Conservation (phyloP, 768 basidiomycete species). For the Nidularia sp. region DNA sequence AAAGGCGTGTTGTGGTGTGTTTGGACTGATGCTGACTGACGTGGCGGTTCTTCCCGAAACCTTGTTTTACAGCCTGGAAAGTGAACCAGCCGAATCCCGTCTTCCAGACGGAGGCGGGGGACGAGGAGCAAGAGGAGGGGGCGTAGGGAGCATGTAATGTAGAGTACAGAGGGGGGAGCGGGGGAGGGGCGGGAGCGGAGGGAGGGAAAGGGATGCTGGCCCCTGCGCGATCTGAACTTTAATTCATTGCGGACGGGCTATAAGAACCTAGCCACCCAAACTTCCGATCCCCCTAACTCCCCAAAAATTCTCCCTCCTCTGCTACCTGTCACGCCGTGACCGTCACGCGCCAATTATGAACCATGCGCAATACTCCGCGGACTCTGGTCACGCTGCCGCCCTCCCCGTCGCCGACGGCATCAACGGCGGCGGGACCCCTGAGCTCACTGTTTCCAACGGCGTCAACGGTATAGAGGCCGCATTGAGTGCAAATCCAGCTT, state of each 20-base stretch:
- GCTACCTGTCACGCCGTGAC: conserved; percentile 62
- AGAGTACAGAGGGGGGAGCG: conserved; percentile 12
- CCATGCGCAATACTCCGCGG: conserved; percentile 37
- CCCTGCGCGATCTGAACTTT: conserved; percentile 84
- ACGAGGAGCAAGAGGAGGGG: conserved; percentile 50
- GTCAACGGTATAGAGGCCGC: conserved; percentile 27
- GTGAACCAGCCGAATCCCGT: conserved; percentile 84
- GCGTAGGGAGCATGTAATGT: conserved; percentile 11
- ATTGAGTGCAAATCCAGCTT: conserved; percentile 23
- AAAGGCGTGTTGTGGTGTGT: conserved; percentile 33
- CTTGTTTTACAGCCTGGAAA: conserved; percentile 71
- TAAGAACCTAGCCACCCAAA: conserved; percentile 66
- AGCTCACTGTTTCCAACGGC: conserved; percentile 33
- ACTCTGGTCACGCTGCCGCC: conserved; percentile 30
- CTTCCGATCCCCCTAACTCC: conserved; percentile 67
- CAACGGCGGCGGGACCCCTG: conserved; percentile 20
- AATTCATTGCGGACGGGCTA: conserved; percentile 61
- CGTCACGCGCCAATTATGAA: conserved; percentile 73
- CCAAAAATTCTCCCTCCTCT: conserved; percentile 68
- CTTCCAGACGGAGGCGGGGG: conserved; percentile 63
- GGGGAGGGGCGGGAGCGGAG: conserved; percentile 15
- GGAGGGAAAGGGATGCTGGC: conserved; percentile 44
- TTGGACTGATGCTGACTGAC: conserved; percentile 54
- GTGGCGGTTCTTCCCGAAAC: conserved; percentile 58
- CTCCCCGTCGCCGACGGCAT: conserved; percentile 35